Conservation (phyloP, 495 filamentous ascomycete genomes). For the Penicillium goetzii region DNA sequence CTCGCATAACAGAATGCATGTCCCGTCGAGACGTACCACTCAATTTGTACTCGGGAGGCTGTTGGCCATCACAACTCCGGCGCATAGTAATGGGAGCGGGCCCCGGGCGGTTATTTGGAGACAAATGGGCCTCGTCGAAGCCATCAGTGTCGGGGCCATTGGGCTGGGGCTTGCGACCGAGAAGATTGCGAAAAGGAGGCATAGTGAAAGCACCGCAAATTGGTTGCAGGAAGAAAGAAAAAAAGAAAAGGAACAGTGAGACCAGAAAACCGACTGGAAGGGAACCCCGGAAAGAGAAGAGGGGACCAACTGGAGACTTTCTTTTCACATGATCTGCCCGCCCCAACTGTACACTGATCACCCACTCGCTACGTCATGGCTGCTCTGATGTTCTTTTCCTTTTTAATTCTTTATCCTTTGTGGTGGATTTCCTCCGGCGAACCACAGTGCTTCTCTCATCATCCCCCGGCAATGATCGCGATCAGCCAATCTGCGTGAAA, state of each 20-base stretch:
- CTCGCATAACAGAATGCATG: not conserved
- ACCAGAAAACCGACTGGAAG: not conserved
- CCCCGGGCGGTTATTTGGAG: slow-evolving; percentile 44
- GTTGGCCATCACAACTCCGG: slow-evolving; percentile 53
- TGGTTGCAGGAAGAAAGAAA: not conserved
- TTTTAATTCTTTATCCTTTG: not conserved
- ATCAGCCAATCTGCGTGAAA: slow-evolving; percentile 1
- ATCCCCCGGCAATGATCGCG: not conserved
- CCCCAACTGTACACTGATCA: not conserved
- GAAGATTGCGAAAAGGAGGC: slow-evolving; percentile 77
- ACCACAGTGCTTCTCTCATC: not conserved
- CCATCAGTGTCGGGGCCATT: slow-evolving; percentile 48
- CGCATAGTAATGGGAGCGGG: slow-evolving; percentile 61
- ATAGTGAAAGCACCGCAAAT: slow-evolving; percentile 31
- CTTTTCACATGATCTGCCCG: slow-evolving; percentile 3
- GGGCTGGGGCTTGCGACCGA: slow-evolving; percentile 61
- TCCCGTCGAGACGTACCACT: slow-evolving; percentile 63
- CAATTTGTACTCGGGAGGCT: slow-evolving; percentile 78
- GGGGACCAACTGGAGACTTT: slow-evolving; percentile 6
- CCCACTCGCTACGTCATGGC: not conserved
- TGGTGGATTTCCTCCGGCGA: not conserved
- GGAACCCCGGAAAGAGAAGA: slow-evolving; percentile 5
- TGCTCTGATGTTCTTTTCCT: not conserved
- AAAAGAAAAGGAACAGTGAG: not conserved
- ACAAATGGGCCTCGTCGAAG: slow-evolving; percentile 53